Conservation (phyloP, 1,139 yeast species). For the Saccharomyces hybrid region DNA sequence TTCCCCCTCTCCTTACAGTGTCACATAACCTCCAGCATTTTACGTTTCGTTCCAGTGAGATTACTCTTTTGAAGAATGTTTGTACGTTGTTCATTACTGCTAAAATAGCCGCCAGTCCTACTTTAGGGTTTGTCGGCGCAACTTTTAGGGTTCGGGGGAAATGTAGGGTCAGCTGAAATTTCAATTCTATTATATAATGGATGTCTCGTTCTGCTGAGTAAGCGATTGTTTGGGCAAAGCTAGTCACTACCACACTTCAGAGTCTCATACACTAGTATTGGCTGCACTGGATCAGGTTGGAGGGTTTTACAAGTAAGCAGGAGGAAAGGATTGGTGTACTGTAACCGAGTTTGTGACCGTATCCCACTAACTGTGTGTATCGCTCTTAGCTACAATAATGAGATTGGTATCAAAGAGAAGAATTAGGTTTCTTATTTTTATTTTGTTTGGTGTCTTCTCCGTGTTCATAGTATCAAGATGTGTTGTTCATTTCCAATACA, state of each 20-base stretch:
- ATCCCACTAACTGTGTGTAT: not conserved
- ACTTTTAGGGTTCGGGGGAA: not conserved
- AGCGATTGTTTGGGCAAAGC: not conserved
- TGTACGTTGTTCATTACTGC: no score
- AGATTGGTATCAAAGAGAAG: conserved; percentile 21
- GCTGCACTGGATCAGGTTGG: not conserved
- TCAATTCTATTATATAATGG: not conserved
- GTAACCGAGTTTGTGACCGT: no score
- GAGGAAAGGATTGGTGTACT: not conserved
- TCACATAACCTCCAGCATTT: no score
- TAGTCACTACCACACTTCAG: not conserved
- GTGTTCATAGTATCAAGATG: conserved; percentile 11
- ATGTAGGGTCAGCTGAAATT: not conserved
- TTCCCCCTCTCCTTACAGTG: no score
- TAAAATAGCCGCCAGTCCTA: no score
- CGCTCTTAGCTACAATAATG: conserved; percentile 7
- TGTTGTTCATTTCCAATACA: conserved; percentile 26
- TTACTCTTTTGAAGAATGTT: no score
- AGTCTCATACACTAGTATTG: not conserved
- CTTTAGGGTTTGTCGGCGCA: not conserved
- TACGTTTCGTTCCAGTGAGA: no score
- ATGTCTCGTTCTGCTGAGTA: not conserved
- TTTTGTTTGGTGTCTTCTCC: conserved; percentile 8
- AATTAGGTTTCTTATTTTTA: conserved; percentile 12
- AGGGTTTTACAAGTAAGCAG: not conserved